Conservation (phyloP, 441 rosid genomes). For the Gossypium armourianum region DNA sequence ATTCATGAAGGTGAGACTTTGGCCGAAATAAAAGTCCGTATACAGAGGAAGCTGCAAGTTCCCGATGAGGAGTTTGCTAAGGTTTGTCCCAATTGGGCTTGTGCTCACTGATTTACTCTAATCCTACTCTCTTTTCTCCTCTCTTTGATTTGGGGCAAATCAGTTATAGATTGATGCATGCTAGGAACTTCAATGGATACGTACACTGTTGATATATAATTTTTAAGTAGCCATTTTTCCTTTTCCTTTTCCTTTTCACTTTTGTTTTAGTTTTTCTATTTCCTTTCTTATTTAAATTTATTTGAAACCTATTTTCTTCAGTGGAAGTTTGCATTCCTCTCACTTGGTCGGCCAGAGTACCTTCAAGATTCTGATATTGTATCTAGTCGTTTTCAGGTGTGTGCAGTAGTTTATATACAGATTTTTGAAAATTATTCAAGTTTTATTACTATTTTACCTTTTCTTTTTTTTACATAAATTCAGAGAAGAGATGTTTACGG, state of each 20-base stretch:
- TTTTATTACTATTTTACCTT: not conserved
- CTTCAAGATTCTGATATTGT: conserved; percentile 37
- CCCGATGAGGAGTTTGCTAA: conserved; percentile 42
- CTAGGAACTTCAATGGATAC: not conserved
- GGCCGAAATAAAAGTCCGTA: conserved; percentile 33
- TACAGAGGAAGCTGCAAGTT: conserved; percentile 42
- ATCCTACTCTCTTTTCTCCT: not conserved
- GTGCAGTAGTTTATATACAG: not conserved
- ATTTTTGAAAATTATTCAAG: not conserved
- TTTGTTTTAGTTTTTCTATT: no score
- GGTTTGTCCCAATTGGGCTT: conserved; percentile 17
- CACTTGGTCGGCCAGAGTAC: conserved; percentile 43
- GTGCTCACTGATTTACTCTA: not conserved
- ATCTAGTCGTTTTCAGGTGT: conserved; percentile 39
- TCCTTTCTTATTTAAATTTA: not conserved
- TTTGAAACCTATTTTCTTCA: conserved; percentile 17
- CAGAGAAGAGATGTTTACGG: conserved; percentile 42
- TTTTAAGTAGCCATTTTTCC: not conserved
- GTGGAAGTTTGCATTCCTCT: conserved; percentile 45
- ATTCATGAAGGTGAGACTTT: conserved; percentile 37
- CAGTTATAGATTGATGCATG: not conserved
- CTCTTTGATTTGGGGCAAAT: not conserved
- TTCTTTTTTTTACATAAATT: not conserved
- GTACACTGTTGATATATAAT: not conserved
- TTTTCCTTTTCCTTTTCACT: not conserved